Percentiles rank a stretch among this genome's conserved stretches.
phyloP scores from a whole-genome alignment of 805 yeast genomes.

The Metschnikowia lunata region DNA sequence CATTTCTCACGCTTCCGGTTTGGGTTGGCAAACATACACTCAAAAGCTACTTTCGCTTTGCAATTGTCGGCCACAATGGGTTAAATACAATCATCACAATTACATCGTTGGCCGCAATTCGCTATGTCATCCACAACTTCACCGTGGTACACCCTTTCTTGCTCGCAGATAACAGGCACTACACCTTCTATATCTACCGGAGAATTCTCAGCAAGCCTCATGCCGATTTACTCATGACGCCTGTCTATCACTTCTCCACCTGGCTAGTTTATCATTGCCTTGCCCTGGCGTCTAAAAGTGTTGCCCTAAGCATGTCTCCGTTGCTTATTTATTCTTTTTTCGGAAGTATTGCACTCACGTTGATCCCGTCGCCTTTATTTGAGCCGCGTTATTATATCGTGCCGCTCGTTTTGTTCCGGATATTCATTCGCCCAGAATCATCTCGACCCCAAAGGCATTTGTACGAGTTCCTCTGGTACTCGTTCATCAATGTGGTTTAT shows the following conservation, averaged over 20 bases:
- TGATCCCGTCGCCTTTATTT: conserved; percentile 86
- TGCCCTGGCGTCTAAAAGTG: background rate
- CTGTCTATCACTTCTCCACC: conserved; percentile 64
- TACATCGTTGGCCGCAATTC: conserved; percentile 27
- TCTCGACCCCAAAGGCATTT: conserved; percentile 18
- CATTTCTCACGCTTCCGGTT: conserved; percentile 66
- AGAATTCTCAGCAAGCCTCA: conserved; percentile 50
- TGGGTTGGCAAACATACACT: conserved; percentile 53
- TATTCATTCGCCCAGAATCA: conserved; percentile 35
- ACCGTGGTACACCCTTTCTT: conserved; percentile 86
- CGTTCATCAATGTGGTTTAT: conserved; percentile 50
- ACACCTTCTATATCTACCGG: conserved; percentile 80
- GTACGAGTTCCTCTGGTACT: conserved; percentile 61
- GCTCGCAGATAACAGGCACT: conserved; percentile 92
- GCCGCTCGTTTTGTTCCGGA: conserved; percentile 74
- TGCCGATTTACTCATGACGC: conserved; percentile 49
- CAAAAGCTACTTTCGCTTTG: conserved; percentile 33
- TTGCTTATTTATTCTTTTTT: conserved; percentile 48
- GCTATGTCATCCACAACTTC: conserved; percentile 48
- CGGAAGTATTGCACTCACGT: conserved; percentile 51
- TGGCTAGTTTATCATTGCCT: conserved; percentile 23
- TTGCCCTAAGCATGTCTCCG: conserved; percentile 18
- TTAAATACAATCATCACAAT: conserved; percentile 16
- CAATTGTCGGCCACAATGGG: conserved; percentile 21
- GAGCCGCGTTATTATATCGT: conserved; percentile 91